A percentile compares a stretch with the other conserved stretches of the same genome.
Conservation (phyloP, 495 filamentous ascomycete genomes). For the Penicillium bovifimosum region DNA sequence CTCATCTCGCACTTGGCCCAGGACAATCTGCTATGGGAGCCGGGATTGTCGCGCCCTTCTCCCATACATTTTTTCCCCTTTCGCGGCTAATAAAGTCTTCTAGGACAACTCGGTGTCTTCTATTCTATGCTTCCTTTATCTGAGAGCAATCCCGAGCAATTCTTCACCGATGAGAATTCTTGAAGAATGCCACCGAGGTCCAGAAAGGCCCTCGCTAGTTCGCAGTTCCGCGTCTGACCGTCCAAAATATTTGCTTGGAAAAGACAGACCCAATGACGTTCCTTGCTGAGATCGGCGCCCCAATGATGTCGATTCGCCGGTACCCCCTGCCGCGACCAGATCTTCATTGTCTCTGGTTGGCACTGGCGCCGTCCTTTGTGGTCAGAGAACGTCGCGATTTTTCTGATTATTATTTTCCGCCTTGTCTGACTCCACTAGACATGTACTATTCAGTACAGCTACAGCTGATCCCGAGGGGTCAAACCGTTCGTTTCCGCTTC, state of each 20-base stretch:
- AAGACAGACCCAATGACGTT: constrained; percentile 10
- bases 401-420: neutral
- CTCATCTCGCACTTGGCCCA: neutral
- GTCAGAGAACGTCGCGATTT: neutral
- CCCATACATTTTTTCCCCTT: neutral
- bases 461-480: neutral
- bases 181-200: neutral
- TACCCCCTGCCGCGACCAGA: constrained; percentile 12
- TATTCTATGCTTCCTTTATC: neutral
- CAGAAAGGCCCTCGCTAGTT: neutral
- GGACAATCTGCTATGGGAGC: neutral
- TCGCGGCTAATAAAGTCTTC: neutral
- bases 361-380: neutral
- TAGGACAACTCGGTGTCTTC: neutral
- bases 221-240: constrained; percentile 1
- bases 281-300: constrained; percentile 18
- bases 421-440: constrained; percentile 3
- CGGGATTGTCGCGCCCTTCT: constrained; percentile 1
- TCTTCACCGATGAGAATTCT: neutral
- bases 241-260: neutral
- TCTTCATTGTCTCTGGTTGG: constrained; percentile 1
- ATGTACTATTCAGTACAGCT: constrained; percentile 4
- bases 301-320: constrained; percentile 22
- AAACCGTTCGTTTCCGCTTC: constrained; percentile 1
- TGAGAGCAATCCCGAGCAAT: neutral